These are phyloP conservation scores for Ilex paraguariensis DNA, from an alignment of 305 asterid genomes.

Conservation along the genomic window DNA sequence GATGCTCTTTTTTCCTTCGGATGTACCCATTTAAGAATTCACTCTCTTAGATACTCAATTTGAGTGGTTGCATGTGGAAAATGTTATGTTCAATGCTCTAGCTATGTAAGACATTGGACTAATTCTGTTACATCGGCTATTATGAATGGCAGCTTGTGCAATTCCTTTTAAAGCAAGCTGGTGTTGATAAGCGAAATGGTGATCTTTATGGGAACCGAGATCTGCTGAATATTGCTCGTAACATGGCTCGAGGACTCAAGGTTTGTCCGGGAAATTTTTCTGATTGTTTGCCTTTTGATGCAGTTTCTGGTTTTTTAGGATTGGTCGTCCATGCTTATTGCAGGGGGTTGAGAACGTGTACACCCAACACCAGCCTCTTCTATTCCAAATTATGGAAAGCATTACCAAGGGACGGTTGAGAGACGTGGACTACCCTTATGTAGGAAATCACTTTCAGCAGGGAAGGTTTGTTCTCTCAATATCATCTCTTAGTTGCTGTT, in stretches of 20 bases:
- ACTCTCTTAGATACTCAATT: too few relatives aligned
- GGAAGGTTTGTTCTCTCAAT: constrained; percentile 54
- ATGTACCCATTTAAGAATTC: too few relatives aligned
- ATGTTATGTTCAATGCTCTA: background rate
- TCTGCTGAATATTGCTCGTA: constrained; percentile 85
- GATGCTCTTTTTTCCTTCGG: too few relatives aligned
- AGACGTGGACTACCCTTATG: constrained; percentile 94
- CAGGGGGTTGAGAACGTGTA: constrained; percentile 98
- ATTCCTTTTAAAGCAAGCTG: constrained; percentile 94
- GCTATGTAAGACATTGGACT: background rate
- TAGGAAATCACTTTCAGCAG: constrained; percentile 95
- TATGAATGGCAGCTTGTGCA: constrained; percentile 78
- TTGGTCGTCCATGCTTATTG: constrained; percentile 14
- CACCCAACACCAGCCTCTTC: constrained; percentile 97
- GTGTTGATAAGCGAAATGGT: constrained; percentile 91
- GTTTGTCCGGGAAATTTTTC: constrained; percentile 25
- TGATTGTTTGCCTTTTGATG: constrained; percentile 4
- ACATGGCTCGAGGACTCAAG: constrained; percentile 99
- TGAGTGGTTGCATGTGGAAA: too few relatives aligned
- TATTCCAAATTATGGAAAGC: constrained; percentile 94
- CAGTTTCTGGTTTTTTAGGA: constrained; percentile 10
- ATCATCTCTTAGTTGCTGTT: background rate
- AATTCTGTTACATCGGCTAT: constrained; percentile 17
- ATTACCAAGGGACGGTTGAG: constrained; percentile 85
- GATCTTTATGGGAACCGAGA: constrained; percentile 95